Evolutionary conservation across 176 grass and related monocot genomes (phyloP), one percentile per base, ranked within the genome.

Genomic region (Dendrocalamus sinicus): DNA sequence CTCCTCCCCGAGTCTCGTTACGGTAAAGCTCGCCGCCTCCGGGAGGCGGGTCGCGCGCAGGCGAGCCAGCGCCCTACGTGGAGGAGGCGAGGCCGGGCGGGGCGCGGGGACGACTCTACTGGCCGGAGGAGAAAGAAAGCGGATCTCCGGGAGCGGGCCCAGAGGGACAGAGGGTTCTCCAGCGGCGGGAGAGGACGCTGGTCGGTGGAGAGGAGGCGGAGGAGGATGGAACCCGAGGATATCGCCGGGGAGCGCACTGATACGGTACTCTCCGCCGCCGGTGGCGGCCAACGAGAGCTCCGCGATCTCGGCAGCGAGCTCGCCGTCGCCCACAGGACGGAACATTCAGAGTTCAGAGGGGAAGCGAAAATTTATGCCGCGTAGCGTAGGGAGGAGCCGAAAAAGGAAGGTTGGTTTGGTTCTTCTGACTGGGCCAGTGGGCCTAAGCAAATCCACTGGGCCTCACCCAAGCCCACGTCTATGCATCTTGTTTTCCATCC

Each of bases 151-250:
- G 72, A 85, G 72, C 59, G 57, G 83, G 73, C 12, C 45, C n/a
- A n/a, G n/a, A n/a, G n/a, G n/a, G n/a, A n/a, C 45, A 76, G 57
- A 85, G 24, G 43, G 60, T 28, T 58, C 59, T 59, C 61, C 71
- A 85, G 43, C 59, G 83, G 72, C 46, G 74, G 73, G 63, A 85
- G 63, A 69, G 72, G 58, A 85, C 19, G 83, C 52, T 45, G 80
- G 80, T 82, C 67, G 44, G 77, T 80, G 61, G 44, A 80, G 55
- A 13, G 26, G 37, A 83, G 53, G 81, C 23, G 40, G 53, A 72
- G 54, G 81, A 83, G 80, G 67, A 82, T 82, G 22, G 5, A 71
- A 14, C 7, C 9, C 9, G 80, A 82, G 51, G 52, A 82, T 50
- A 23, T 72, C 67, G n/a, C 57, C 67, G n/a, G 67, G 67, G 40